Evolutionary conservation across 2,329 filamentous ascomycete species (phyloP).

Genomic region (Cytospora piceicola): DNA sequence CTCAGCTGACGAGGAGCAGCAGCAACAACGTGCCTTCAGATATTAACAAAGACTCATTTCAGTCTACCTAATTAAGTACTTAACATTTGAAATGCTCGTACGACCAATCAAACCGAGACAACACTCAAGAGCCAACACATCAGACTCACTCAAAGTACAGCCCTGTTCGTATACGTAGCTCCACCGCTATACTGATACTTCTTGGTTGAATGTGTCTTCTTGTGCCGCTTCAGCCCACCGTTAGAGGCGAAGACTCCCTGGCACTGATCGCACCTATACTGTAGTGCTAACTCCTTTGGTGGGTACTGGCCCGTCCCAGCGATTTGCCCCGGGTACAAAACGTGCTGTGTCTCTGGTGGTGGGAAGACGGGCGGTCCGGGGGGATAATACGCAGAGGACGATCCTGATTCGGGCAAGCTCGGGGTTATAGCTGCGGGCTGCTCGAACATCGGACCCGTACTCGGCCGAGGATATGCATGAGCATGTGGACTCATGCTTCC

Average conservation of each 20-base stretch:
- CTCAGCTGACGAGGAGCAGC: too few species aligned
- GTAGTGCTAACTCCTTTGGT: not conserved
- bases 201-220: not conserved
- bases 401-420: not conserved
- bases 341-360: not conserved
- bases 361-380: not conserved
- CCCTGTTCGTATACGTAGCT: not conserved
- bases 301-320: not conserved
- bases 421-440: not conserved
- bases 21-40: too few species aligned
- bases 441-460: not conserved
- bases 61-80: too few species aligned
- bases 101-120: too few species aligned
- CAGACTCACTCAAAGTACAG: not conserved
- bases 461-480: not conserved
- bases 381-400: not conserved
- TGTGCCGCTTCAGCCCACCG: slow-evolving; percentile 4
- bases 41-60: too few species aligned
- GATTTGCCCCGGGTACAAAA: not conserved
- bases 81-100: too few species aligned
- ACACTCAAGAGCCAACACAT: not conserved
- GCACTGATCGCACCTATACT: slow-evolving; percentile 7
- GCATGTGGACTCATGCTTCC: fast-evolving
- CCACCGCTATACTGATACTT: slow-evolving; percentile 7
- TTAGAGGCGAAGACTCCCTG: not conserved